Base-by-base conservation (phyloP, 768 basidiomycete species). In the Leccinum subgranulosum region DNA sequence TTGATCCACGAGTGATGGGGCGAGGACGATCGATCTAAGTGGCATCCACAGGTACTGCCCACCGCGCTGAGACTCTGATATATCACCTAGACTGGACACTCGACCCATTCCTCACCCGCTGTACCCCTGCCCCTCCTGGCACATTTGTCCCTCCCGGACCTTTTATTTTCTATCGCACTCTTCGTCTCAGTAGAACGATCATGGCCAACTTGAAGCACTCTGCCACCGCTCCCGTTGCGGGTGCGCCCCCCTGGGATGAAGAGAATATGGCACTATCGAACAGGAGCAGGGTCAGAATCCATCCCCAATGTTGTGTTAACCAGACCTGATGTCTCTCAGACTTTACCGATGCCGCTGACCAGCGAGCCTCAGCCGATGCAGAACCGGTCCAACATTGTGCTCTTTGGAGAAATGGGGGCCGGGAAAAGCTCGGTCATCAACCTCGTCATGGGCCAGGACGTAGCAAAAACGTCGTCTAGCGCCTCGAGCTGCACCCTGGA, bases 351-450 rank as follows among this genome's bases (percentile, higher is more conserved):
- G 0, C 50, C 51, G 33, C 47, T 53, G 53, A 60, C 58, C 3
- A 50, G 54, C 51, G 59, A 61, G 51, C 58, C 63, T 25, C 51
- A 21, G 14, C 48, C 34, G 19, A 53, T 61, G 11, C 60, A 54
- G 52, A 60, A 23, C 33, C 57, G 61, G 56, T 57, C 49, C 43
- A 73, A 69, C 31, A 49, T 71, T 0, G 66, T 71, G 8, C 59
- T 71, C 50, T 71, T 71, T 12, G 71, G 70, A 21, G 71, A 73
- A 59, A 59, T 63, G 47, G 70, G 71, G 4, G 62, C 62, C 8
- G 74, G 75, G 1, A 80, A 80, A 58, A 79, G 77, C 55, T 77
- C 76, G 1, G 59, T 80, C 14, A 61, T 79, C 56, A 80, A 79
- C 61, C 73, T 80, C 68, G 60, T 80, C 36, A 49, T 63, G 17